Conservation (phyloP, 352 stramenopile species). For the Pythium dissimile region DNA sequence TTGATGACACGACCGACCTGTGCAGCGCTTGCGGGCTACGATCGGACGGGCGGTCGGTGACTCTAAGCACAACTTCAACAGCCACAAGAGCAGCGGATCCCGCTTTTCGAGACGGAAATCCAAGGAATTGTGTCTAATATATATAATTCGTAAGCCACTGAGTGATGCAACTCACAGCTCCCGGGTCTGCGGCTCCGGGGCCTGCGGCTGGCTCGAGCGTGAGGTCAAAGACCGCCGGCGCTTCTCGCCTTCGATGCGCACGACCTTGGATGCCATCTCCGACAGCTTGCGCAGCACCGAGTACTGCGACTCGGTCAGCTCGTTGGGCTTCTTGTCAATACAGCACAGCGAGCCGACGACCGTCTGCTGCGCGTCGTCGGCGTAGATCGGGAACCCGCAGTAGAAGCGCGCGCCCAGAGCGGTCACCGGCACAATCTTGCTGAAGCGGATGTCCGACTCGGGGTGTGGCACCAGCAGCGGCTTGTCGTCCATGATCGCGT, state of each 20-base stretch:
- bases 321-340: constrained; percentile 33
- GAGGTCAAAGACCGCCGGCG: not conserved
- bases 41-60: no score
- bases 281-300: constrained; percentile 44
- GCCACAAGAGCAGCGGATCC: no score
- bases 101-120: no score
- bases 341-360: constrained; percentile 65
- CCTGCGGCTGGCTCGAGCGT: not conserved
- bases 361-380: constrained; percentile 28
- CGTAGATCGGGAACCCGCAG: constrained; percentile 62
- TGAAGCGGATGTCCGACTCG: constrained; percentile 62
- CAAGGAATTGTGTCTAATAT: no score
- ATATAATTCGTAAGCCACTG: no score
- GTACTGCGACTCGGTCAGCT: constrained; percentile 60
- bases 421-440: constrained; percentile 17
- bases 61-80: no score
- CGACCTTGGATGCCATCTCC: constrained; percentile 15
- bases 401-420: constrained; percentile 48
- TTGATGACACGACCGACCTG: no score
- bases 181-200: no score
- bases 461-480: constrained; percentile 55
- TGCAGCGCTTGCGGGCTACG: no score
- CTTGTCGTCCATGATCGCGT: constrained; percentile 56
- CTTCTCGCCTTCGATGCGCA: constrained; percentile 1
- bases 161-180: no score